phyloP scores from a whole-genome alignment of 2,329 filamentous ascomycete species.

The Xylariaceae sp. region DNA sequence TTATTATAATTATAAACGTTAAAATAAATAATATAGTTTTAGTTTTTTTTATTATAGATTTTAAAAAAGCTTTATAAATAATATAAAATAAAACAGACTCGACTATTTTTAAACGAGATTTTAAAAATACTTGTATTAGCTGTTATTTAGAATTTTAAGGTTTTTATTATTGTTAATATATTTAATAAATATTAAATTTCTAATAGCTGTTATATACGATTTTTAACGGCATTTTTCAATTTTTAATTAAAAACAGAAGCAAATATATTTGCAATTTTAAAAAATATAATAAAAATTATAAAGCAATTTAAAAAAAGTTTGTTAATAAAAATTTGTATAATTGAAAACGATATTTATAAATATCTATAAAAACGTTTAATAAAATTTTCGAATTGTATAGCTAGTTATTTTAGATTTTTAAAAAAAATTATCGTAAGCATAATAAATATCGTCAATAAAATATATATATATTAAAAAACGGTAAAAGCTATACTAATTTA shows the following conservation, averaged over 20 bases:
- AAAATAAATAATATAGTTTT: slow-evolving; percentile 34
- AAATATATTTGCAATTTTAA: slow-evolving; percentile 9
- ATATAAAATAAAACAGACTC: neutral
- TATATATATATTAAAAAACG: neutral
- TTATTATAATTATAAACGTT: slow-evolving; percentile 41
- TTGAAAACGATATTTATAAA: slow-evolving; percentile 1
- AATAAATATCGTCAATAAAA: too few relatives aligned
- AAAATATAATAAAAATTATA: slow-evolving; percentile 1
- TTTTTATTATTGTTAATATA: slow-evolving; percentile 8
- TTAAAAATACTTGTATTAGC: neutral
- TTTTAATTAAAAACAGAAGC: neutral
- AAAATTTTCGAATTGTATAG: slow-evolving; percentile 17
- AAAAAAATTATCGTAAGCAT: slow-evolving; percentile 23
- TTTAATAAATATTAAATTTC: slow-evolving; percentile 7
- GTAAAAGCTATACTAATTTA: neutral
- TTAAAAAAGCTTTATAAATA: slow-evolving; percentile 29
- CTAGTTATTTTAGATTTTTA: slow-evolving; percentile 15
- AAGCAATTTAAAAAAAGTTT: neutral
- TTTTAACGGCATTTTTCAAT: slow-evolving; percentile 1
- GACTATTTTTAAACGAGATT: slow-evolving; percentile 4
- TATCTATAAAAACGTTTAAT: slow-evolving; percentile 16
- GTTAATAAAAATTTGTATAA: slow-evolving; percentile 5
- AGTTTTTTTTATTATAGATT: slow-evolving; percentile 27
- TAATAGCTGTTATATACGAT: neutral
- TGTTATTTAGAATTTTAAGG: neutral